A percentile compares a stretch with the other conserved stretches of the same genome.
Evolutionary conservation across 2,329 filamentous ascomycete species (phyloP).

Genomic region (Phialophora tarda): DNA sequence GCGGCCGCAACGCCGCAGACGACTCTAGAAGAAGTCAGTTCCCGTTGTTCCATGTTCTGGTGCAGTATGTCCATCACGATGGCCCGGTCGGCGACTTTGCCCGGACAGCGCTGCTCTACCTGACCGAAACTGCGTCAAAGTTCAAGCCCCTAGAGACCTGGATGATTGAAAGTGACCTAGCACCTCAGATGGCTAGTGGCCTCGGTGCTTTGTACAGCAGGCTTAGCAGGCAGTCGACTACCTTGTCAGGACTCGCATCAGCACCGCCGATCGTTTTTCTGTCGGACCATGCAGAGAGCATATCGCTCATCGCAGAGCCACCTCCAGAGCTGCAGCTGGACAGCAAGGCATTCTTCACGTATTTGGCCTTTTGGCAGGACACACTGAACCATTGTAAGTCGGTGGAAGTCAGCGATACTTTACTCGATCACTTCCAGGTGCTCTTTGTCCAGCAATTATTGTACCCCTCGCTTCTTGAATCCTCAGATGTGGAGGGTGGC

Average conservation of each 20-base stretch:
- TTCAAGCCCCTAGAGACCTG: constrained; percentile 86
- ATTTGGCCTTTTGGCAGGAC: constrained; percentile 97
- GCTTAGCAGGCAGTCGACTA: constrained; percentile 74
- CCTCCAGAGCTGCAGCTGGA: constrained; percentile 80
- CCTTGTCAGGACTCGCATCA: constrained; percentile 70
- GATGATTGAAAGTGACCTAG: constrained; percentile 96
- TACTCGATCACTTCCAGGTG: constrained; percentile 96
- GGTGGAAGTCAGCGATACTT: constrained; percentile 85
- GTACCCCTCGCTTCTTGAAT: constrained; percentile 95
- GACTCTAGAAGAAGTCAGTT: constrained; percentile 90
- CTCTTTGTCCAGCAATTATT: constrained; percentile 93
- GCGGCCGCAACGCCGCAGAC: constrained; percentile 63
- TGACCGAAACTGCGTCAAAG: constrained; percentile 89
- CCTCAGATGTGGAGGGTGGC: constrained; percentile 93
- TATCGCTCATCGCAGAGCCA: constrained; percentile 75
- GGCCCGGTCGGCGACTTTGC: constrained; percentile 96
- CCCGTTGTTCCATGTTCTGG: constrained; percentile 90
- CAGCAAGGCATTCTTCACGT: constrained; percentile 90
- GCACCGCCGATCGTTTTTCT: constrained; percentile 83
- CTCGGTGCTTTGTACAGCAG: constrained; percentile 78
- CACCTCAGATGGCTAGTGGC: constrained; percentile 95
- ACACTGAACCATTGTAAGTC: constrained; percentile 95
- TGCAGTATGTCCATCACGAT: constrained; percentile 96
- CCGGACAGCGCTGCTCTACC: constrained; percentile 88
- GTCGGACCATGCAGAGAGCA: constrained; percentile 82